phyloP scores from a whole-genome alignment of 352 stramenopile species.

The Aphanomyces stellatus region DNA sequence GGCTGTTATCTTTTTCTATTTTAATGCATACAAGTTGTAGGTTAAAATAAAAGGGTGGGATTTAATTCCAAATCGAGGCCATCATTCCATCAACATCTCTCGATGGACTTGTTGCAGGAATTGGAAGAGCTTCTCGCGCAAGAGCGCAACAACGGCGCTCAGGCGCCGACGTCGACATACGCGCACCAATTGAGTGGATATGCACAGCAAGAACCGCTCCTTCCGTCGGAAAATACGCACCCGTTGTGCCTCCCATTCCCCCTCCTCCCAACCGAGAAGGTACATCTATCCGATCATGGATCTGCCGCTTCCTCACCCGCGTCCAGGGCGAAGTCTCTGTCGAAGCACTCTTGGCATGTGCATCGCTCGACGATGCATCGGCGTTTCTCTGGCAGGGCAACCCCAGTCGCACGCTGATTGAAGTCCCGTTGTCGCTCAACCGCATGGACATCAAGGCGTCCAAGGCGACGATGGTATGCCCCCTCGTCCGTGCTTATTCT shows the following conservation, averaged over 20 bases:
- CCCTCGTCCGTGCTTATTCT: not conserved
- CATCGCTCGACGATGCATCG: not conserved
- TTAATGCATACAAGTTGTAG: no score
- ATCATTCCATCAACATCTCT: no score
- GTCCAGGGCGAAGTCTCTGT: not conserved
- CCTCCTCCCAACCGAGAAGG: no score
- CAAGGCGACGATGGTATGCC: constrained; percentile 26
- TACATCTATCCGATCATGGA: no score
- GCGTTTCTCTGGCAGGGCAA: constrained; percentile 10
- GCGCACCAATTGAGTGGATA: not conserved
- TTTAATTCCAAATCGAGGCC: no score
- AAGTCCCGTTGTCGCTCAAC: constrained; percentile 55
- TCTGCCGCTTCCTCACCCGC: no score
- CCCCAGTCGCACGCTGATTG: constrained; percentile 50
- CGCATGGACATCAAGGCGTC: constrained; percentile 45
- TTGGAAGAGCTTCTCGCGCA: constrained; percentile 14
- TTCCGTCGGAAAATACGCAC: not conserved
- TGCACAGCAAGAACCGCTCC: not conserved
- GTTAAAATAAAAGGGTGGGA: no score
- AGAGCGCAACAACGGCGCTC: not conserved
- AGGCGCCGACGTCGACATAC: not conserved
- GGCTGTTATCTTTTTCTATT: no score
- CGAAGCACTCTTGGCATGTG: not conserved
- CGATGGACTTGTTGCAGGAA: constrained; percentile 20
- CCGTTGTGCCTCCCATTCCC: constrained; percentile 13